Evolutionary conservation across 2,329 filamentous ascomycete genomes (phyloP), one percentile per base, ranked within the genome.

Genomic region (Ilyonectria destructans): DNA sequence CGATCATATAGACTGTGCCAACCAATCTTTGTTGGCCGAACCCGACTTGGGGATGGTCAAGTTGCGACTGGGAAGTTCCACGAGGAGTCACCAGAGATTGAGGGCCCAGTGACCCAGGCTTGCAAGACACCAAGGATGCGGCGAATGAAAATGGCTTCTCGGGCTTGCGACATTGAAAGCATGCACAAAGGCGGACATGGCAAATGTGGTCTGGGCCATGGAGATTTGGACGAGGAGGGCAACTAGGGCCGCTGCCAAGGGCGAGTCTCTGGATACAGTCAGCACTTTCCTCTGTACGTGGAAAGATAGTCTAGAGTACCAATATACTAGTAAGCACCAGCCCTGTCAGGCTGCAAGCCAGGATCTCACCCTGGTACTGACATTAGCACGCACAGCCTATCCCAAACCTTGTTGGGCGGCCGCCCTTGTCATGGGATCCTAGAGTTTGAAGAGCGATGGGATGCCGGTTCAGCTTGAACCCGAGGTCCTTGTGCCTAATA

Each of bases 281-380:
- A 65, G 57, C 62, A 65, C 49, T 46, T 58, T 60, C 37, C 37
- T 56, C 49, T 40, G 23, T 9, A 33, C 37, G 19, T 23, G 35
- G 17, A 33, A n/a, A 57, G 21, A 48, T 52, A 57, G 57, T 45
- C 21, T 17, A 45, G 15, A 26, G n/a, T 26, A 9, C 29, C n/a
- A 45, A 33, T n/a, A 23, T 35, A 35, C 19, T 33, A 40, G 63
- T 67, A 67, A 67, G 65, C 58, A 62, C 65, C 59, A 67, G 65
- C 65, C 65, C 54, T 67, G 59, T n/a, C 55, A 63, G 48, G 54
- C 33, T 49, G 54, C 54, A 62, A 54, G 35, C 54, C 45, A 45
- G 35, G 51, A 43, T 49, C 57, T 49, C 26, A 59, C 46, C 46
- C 52, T 43, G 21, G 43, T 26, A 54, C 31, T 37, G 56, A 21